Evolutionary conservation across 2,329 filamentous ascomycete genomes (phyloP).

Genomic region (Neopestalotiopsis sp.): DNA sequence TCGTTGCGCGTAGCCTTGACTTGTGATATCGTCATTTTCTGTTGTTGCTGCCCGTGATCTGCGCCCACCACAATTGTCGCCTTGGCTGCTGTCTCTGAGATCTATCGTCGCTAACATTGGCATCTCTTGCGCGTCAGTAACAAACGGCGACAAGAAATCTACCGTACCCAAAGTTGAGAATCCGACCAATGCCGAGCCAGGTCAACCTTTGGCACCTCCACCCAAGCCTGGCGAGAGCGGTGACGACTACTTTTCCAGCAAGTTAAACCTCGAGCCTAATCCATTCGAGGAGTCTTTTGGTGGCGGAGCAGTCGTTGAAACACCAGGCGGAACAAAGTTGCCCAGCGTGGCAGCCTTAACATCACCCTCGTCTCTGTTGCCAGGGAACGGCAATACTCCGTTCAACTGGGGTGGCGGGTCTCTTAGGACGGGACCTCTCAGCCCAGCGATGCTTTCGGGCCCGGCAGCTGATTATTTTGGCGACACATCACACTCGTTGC

Average conservation of each 20-base stretch:
- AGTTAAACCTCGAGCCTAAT: conserved; percentile 84
- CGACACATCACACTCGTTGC: conserved; percentile 73
- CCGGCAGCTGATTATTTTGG: conserved; percentile 86
- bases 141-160: conserved; percentile 51
- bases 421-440: conserved; percentile 88
- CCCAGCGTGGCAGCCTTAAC: conserved; percentile 90
- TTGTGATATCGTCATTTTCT: neutral
- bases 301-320: conserved; percentile 68
- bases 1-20: neutral
- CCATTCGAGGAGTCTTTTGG: conserved; percentile 96
- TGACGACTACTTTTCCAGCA: conserved; percentile 69
- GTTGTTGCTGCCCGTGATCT: neutral
- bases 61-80: neutral
- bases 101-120: conserved; percentile 28
- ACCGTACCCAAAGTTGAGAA: conserved; percentile 52
- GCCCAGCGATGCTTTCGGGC: conserved; percentile 95
- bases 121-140: conserved; percentile 38
- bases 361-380: conserved; percentile 82
- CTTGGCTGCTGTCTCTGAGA: neutral
- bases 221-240: conserved; percentile 62
- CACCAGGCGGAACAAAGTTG: conserved; percentile 81
- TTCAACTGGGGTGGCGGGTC: conserved; percentile 85
- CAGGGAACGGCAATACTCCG: conserved; percentile 73
- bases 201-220: conserved; percentile 73
- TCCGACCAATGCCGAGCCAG: conserved; percentile 59